Evolutionary conservation across 2,329 filamentous ascomycete genomes (phyloP), one percentile per base, ranked within the genome.

Genomic region (Fusarium citri): DNA sequence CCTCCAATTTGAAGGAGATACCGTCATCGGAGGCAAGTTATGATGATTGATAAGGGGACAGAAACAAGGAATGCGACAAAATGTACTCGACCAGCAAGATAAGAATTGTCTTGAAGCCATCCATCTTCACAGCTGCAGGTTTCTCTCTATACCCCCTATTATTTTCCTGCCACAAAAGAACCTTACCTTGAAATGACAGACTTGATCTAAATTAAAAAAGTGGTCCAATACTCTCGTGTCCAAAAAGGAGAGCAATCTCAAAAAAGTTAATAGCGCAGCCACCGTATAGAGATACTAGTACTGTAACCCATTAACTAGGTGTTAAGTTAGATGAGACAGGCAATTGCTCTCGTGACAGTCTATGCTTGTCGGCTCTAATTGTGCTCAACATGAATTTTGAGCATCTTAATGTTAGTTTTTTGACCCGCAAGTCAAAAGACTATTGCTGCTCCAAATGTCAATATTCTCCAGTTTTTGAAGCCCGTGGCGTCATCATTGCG

Each of bases 141-240:
- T 30, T 7, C 12, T n/a, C 49, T n/a, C 48, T 51, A 31, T 22
- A 16, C 46, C 31, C 49, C 34, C 48, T 51, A 23, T 22, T 22
- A 26, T 53, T 7, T 53, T 23, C 49, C 45, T 64, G 43, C 37
- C 56, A 37, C 34, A 26, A 58, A 55, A 16, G 26, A 45, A 50
- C 22, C 37, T 30, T n/a, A 34, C 23, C 26, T 54, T 43, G 45
- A 47, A 55, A 68, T 67, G 67, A 68, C 51, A 64, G 46, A 59
- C 60, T 23, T n/a, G 23, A 26, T 64, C 53, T 70, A 71, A 53
- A 68, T 71, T 71, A 68, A 65, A 70, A 71, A 71, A 71, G 68
- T 69, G 68, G 68, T 28, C 65, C 68, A 30, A 42, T 34, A 67
- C 62, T 48, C 60, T 71, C 64, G 63, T 71, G 46, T 64, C 49